Base-by-base conservation (phyloP, 2,329 filamentous ascomycete species). In the Claviceps maximensis region DNA sequence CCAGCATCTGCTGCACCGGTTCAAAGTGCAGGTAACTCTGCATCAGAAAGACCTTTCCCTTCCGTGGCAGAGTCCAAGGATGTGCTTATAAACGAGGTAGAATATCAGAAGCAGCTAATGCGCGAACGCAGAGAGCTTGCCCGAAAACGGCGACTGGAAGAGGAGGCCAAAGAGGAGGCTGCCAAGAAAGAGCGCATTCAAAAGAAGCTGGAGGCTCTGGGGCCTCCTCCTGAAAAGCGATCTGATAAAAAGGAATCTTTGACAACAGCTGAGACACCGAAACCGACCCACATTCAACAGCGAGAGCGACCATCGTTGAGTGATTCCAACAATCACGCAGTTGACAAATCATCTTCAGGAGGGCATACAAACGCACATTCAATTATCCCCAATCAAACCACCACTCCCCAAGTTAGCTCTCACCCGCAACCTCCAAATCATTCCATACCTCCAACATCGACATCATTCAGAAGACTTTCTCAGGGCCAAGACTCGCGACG, bases 131-230 rank as follows among this genome's bases (percentile, higher is more conserved):
- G 82, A 7, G 84, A 89, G 60, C 71, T 81, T 51, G 85, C 84
- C 21, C 82, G 83, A 61, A 83, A 85, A 62, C 76, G 84, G 54
- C 74, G 80, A 48, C 71, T 80, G 55, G 84, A 86, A 54, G 78
- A 89, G 64, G 83, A 85, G 60, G 82, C 78, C 21, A 77, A 74
- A n/a, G 83, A 87, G 61, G 84, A 88, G 62, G 83, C 81, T n/a
- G 86, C 79, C 19, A 79, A 76, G 55, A 77, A 79, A 60, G 84
- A 87, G 62, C 79, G 86, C 25, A 82, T 90, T 56, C 78, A 82
- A 48, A 76, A 84, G 63, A 89, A 87, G 66, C 69, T 90, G 47
- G 84, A 84, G 59, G 80, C 81, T 9, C 70, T 90, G 63, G 85
- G 83, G 0, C 80, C 83, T 17, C 72, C 78, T 2, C 80, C 80